phyloP scores from a whole-genome alignment of 1,284 basidiomycete species.

The Takashimella tepidaria region DNA sequence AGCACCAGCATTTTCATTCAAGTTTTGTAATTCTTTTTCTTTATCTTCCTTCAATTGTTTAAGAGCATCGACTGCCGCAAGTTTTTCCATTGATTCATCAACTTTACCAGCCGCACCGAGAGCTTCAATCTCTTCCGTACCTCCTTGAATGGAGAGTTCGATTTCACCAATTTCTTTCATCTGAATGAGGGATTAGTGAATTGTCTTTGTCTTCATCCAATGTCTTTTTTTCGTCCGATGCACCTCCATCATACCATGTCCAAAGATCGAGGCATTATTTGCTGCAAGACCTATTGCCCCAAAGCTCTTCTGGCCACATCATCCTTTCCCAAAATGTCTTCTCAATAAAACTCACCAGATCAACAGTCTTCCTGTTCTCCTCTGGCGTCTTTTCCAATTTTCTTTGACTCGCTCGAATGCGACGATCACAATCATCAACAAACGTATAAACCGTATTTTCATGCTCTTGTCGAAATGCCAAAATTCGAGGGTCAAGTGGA shows the following conservation, averaged over 20 bases:
- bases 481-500: constrained; percentile 71
- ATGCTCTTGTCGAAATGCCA: constrained; percentile 85
- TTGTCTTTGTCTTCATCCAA: background rate
- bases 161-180: constrained; percentile 99
- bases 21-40: constrained; percentile 92
- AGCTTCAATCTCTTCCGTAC: constrained; percentile 95
- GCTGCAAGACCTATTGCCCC: no score
- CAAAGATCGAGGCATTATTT: no score
- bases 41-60: constrained; percentile 95
- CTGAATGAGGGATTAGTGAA: constrained; percentile 51
- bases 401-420: constrained; percentile 88
- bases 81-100: constrained; percentile 95
- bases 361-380: constrained; percentile 97
- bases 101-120: constrained; percentile 96
- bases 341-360: constrained; percentile 59
- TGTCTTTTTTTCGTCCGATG: no score
- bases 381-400: constrained; percentile 98
- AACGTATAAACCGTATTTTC: constrained; percentile 92
- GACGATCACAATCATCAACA: constrained; percentile 95
- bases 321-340: no score
- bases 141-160: constrained; percentile 95
- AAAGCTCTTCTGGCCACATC: no score
- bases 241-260: no score
- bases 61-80: constrained; percentile 94
- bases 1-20: constrained; percentile 96